Conservation (phyloP, 140 eudicot species). For the Stevia rebaudiana region DNA sequence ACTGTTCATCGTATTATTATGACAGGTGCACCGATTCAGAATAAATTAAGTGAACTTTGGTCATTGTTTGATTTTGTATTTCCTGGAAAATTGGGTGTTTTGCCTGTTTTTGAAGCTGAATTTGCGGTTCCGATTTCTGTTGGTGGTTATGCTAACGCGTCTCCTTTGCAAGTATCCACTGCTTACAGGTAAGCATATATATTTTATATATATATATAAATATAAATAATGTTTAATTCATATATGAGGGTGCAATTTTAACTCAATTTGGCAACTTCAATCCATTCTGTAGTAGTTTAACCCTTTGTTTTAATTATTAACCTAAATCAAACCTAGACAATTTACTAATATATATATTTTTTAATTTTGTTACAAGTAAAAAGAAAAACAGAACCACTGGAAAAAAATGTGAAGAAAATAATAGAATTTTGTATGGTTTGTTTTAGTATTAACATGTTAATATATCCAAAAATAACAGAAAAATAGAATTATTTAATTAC, state of each 20-base stretch:
- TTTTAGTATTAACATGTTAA: too few relatives aligned
- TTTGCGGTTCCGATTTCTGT: conserved; percentile 92
- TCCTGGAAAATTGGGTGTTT: conserved; percentile 94
- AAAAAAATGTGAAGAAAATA: too few relatives aligned
- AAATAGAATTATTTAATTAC: too few relatives aligned
- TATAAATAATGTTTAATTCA: not conserved
- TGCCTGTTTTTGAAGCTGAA: conserved; percentile 95
- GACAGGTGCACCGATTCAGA: conserved; percentile 99
- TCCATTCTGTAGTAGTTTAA: not conserved
- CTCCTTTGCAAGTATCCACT: conserved; percentile 96
- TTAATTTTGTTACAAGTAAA: not conserved
- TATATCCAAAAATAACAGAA: too few relatives aligned
- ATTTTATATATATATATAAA: not conserved
- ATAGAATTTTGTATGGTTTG: too few relatives aligned
- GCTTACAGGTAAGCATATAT: conserved; percentile 65
- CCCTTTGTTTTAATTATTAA: not conserved
- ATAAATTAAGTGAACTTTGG: conserved; percentile 86
- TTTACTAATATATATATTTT: not conserved
- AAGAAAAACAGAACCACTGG: not conserved
- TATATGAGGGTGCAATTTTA: not conserved
- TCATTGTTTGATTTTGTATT: conserved; percentile 94
- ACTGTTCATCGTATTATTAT: conserved; percentile 91
- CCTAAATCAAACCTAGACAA: not conserved
- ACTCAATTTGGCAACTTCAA: too few relatives aligned
- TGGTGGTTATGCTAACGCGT: conserved; percentile 98